Conservation (phyloP, 169 alveolate genomes). For the Eimeria necatrix region DNA sequence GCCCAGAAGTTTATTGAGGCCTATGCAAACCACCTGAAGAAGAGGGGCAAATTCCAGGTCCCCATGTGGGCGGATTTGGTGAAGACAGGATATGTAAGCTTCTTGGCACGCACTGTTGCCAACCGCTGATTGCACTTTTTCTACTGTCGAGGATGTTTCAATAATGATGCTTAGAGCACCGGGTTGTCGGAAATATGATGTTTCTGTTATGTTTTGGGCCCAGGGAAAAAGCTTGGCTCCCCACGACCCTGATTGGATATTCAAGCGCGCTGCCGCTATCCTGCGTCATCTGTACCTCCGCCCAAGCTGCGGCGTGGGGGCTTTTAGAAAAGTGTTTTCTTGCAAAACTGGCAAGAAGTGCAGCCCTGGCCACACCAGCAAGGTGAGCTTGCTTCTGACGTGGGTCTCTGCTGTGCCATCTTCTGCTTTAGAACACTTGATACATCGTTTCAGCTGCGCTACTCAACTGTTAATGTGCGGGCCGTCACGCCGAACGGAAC, state of each 20-base stretch:
- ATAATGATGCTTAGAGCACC: no score
- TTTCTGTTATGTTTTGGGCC: background rate
- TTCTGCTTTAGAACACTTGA: no score
- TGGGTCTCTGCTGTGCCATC: background rate
- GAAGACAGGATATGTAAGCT: conserved; percentile 93
- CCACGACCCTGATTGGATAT: conserved; percentile 97
- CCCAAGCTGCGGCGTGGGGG: conserved; percentile 96
- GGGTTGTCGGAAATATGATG: background rate
- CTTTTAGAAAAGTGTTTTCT: conserved; percentile 95
- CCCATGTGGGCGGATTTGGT: conserved; percentile 98
- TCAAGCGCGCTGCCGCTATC: conserved; percentile 97
- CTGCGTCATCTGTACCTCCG: conserved; percentile 96
- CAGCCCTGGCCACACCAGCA: conserved; percentile 93
- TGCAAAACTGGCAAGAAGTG: conserved; percentile 95
- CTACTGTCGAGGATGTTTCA: no score
- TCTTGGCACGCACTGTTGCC: background rate
- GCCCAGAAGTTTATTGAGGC: conserved; percentile 96
- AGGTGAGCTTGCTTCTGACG: background rate
- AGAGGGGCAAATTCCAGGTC: conserved; percentile 95
- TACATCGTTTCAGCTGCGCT: no score
- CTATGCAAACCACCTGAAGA: conserved; percentile 97
- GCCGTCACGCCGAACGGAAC: no score
- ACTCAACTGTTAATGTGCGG: no score
- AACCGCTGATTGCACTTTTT: no score
- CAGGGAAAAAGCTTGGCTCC: conserved; percentile 97